A percentile compares a stretch with the other conserved stretches of the same genome.
phyloP scores from a whole-genome alignment of 495 filamentous ascomycete species.

The Durotheca rogersii region DNA sequence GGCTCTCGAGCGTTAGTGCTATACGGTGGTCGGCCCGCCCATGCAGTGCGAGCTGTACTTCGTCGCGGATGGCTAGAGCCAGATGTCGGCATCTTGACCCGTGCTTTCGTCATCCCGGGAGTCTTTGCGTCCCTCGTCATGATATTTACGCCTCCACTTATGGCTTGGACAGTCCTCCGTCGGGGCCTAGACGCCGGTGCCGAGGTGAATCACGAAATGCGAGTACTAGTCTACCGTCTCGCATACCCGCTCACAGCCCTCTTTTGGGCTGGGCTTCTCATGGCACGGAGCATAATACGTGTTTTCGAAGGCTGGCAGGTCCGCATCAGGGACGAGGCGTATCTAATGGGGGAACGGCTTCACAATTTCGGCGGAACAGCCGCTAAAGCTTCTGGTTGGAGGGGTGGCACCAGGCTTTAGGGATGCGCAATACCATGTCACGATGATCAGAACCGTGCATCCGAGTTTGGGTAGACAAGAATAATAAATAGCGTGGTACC shows the following conservation, averaged over 20 bases:
- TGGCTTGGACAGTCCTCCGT: conserved; percentile 37
- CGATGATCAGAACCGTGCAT: not conserved
- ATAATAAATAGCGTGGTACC: not conserved
- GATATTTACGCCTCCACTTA: conserved; percentile 55
- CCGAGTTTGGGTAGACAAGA: too few relatives aligned
- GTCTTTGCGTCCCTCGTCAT: conserved; percentile 57
- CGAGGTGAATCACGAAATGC: conserved; percentile 43
- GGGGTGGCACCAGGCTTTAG: conserved; percentile 33
- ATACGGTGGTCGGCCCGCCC: conserved; percentile 65
- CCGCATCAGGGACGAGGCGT: conserved; percentile 89
- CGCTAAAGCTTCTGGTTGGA: conserved; percentile 35
- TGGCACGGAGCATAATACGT: conserved; percentile 54
- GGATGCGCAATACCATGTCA: not conserved
- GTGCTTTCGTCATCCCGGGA: conserved; percentile 77
- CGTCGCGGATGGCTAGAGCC: conserved; percentile 80
- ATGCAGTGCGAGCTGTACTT: conserved; percentile 72
- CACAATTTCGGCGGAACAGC: conserved; percentile 68
- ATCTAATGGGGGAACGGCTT: conserved; percentile 88
- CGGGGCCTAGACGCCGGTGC: conserved; percentile 32
- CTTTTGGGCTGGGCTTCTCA: conserved; percentile 39
- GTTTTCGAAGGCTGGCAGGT: conserved; percentile 75
- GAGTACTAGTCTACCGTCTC: conserved; percentile 66
- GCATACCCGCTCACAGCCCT: conserved; percentile 64
- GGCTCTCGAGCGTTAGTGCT: conserved; percentile 68
- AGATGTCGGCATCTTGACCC: conserved; percentile 73